phyloP scores from a whole-genome alignment of 208 protist species.

The Trypanosoma conorhini region DNA sequence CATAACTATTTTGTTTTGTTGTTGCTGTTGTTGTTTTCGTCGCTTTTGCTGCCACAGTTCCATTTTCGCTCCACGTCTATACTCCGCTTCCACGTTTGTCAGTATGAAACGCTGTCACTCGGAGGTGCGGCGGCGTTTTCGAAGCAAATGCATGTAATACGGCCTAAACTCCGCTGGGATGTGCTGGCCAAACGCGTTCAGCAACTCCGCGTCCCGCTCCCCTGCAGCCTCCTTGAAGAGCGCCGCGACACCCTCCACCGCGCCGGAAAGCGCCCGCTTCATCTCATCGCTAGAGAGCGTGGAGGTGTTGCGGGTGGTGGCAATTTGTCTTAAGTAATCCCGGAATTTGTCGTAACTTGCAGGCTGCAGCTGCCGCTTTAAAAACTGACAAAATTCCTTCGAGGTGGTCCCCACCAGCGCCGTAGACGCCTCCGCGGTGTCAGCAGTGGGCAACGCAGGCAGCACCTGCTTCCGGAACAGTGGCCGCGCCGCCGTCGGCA shows the following conservation, averaged over 20 bases:
- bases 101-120: neutral
- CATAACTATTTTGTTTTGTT: neutral
- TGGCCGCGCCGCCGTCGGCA: neutral
- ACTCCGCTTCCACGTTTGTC: neutral
- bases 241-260: slow-evolving; percentile 27
- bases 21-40: neutral
- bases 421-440: neutral
- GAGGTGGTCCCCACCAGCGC: slow-evolving; percentile 47
- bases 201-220: slow-evolving; percentile 28
- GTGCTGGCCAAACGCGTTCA: slow-evolving; percentile 63
- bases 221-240: slow-evolving; percentile 56
- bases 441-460: neutral
- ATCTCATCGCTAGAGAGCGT: slow-evolving; percentile 16
- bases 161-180: slow-evolving; percentile 72
- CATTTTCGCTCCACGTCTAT: neutral
- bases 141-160: slow-evolving; percentile 55
- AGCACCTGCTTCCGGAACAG: slow-evolving; percentile 27
- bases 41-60: neutral
- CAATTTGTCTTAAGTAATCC: slow-evolving; percentile 53
- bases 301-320: slow-evolving; percentile 22
- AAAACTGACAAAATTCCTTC: slow-evolving; percentile 82
- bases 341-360: slow-evolving; percentile 66
- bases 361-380: slow-evolving; percentile 55
- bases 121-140: slow-evolving; percentile 18
- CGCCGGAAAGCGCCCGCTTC: slow-evolving; percentile 19